phyloP scores from a whole-genome alignment of 75 land plant genomes.

The Pinus taeda region DNA sequence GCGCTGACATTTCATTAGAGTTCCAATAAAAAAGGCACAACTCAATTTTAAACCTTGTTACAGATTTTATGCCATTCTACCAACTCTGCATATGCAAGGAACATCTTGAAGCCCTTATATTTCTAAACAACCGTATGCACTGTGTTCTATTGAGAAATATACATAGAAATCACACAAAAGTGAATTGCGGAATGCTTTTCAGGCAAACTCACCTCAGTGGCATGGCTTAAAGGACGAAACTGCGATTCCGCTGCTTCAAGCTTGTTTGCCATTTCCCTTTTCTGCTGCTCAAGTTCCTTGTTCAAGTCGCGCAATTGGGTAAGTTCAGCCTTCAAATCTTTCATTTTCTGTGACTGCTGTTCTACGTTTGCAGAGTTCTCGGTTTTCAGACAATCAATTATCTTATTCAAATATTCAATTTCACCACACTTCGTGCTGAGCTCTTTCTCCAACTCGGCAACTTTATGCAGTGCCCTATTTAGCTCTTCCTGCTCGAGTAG shows the following conservation, averaged over 20 bases:
- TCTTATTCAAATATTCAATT: slow-evolving; percentile 22
- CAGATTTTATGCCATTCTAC: neutral
- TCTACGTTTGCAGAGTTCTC: slow-evolving; percentile 25
- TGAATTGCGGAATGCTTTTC: neutral
- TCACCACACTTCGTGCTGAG: slow-evolving; percentile 36
- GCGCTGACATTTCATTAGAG: neutral
- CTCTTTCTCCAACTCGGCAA: slow-evolving; percentile 50
- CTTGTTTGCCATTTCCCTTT: slow-evolving; percentile 55
- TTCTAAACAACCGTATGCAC: neutral
- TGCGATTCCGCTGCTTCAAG: slow-evolving; percentile 55
- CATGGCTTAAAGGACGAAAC: slow-evolving; percentile 32
- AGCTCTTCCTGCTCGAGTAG: slow-evolving; percentile 39
- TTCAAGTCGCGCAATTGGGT: slow-evolving; percentile 29
- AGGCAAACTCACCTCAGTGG: slow-evolving; percentile 42
- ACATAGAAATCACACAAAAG: neutral
- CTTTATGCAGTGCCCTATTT: slow-evolving; percentile 10
- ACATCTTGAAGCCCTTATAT: neutral
- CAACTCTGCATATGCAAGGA: neutral
- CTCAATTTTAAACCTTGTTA: neutral
- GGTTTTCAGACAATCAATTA: slow-evolving; percentile 22
- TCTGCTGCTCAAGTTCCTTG: slow-evolving; percentile 75
- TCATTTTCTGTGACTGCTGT: slow-evolving; percentile 15
- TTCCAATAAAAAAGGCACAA: neutral
- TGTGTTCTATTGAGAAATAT: neutral
- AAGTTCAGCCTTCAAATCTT: slow-evolving; percentile 1